Evolutionary conservation across 345 rosid species (phyloP).

Genomic region (Physaria fendleri): DNA sequence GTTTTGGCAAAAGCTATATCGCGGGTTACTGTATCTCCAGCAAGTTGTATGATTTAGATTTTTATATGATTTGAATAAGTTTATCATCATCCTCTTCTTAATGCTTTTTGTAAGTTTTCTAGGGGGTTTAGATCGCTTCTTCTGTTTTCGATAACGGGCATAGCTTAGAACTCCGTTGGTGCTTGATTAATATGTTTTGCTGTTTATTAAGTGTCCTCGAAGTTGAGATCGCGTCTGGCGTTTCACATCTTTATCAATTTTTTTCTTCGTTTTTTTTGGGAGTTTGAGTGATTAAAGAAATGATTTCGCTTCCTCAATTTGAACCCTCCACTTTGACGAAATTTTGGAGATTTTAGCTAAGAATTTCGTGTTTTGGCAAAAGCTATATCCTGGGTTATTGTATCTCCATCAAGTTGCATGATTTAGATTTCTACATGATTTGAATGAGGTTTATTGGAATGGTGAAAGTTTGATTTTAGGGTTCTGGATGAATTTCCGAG

Average conservation of each 20-base stretch:
- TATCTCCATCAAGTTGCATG: background rate
- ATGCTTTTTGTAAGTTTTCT: background rate
- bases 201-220: background rate
- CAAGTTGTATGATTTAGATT: too few relatives aligned
- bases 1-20: background rate
- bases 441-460: background rate
- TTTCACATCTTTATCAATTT: conserved; percentile 4
- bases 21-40: background rate
- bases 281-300: background rate
- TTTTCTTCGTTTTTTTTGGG: background rate
- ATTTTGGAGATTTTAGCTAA: background rate
- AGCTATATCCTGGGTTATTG: too few relatives aligned
- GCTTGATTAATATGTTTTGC: background rate
- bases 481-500: background rate
- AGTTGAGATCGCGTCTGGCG: conserved; percentile 3
- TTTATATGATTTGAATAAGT: too few relatives aligned
- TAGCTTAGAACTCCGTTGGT: background rate
- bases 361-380: background rate
- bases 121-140: conserved; percentile 25
- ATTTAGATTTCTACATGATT: background rate
- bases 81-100: background rate
- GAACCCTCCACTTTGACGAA: background rate
- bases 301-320: background rate
- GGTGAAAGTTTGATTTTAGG: background rate
- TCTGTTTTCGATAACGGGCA: background rate